Evolutionary conservation across 805 yeast species (phyloP).

Genomic region (Ogataea pilisensis): DNA sequence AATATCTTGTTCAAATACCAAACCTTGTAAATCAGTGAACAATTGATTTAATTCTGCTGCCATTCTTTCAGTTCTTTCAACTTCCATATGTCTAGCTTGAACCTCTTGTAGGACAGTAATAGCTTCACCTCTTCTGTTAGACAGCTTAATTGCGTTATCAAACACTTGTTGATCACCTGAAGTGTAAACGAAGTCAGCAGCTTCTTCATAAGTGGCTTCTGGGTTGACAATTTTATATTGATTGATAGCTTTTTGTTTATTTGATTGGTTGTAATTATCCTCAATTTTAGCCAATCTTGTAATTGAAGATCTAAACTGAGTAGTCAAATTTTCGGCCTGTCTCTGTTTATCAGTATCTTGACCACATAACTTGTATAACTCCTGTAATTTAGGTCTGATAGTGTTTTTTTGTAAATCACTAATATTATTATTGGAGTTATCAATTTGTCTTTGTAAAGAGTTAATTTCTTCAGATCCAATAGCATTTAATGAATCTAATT

Average conservation of each 20-base stretch:
- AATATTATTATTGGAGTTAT: constrained; percentile 72
- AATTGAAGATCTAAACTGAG: constrained; percentile 78
- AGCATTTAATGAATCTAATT: constrained; percentile 66
- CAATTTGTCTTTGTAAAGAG: constrained; percentile 69
- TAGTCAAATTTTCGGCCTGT: constrained; percentile 87
- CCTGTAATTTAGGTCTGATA: constrained; percentile 72
- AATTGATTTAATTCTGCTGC: constrained; percentile 94
- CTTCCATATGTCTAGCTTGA: constrained; percentile 91
- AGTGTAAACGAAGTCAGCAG: constrained; percentile 80
- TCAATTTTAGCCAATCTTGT: constrained; percentile 85
- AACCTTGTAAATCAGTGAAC: constrained; percentile 92
- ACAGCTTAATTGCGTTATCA: constrained; percentile 84
- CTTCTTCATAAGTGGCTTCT: constrained; percentile 77
- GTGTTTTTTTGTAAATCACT: constrained; percentile 63
- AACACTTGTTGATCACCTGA: constrained; percentile 86
- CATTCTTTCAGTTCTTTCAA: constrained; percentile 89
- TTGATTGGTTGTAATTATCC: constrained; percentile 78
- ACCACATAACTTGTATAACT: constrained; percentile 65
- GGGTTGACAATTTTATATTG: constrained; percentile 90
- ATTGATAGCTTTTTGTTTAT: constrained; percentile 83
- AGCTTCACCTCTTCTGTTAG: constrained; percentile 91
- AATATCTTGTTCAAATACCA: constrained; percentile 93
- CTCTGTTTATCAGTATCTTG: constrained; percentile 77
- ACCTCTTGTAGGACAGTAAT: constrained; percentile 93
- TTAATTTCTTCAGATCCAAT: constrained; percentile 68